Evolutionary conservation across 345 rosid species (phyloP), one percentile per base, ranked within the genome.

Genomic region (Linum tenue): DNA sequence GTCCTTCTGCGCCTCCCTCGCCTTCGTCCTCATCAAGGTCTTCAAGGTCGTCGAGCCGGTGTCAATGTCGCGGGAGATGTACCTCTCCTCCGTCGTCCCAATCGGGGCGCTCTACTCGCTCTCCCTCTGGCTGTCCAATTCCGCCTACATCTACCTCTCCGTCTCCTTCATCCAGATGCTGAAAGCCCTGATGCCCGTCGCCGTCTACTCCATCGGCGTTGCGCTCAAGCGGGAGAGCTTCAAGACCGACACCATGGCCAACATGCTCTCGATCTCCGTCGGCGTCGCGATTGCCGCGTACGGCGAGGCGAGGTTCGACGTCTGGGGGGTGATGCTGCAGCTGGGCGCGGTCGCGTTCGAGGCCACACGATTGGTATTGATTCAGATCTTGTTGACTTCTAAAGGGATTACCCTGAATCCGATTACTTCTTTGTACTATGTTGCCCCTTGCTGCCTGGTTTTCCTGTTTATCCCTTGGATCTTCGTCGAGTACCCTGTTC

Each of bases 81-180:
- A 82, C 70, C 59, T 92, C 75, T 83, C 90, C 60, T 92, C 98
- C 62, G 95, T 92, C 5, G 86, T 92, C 48, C 98, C 98, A 43
- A 92, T 92, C 80, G 97, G 98, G 5, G 97, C 97, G 0, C 71
- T 92, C 11, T 92, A 92, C 78, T 83, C 98, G 2, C 82, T 92
- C 72, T 81, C 87, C 62, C 92, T 92, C 48, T 92, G 98, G 98
- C 85, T 92, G 3, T 90, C 98, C 31, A 92, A 92, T 58, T 92
- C 98, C 39, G 97, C 98, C n/a, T 92, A 92, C 79, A 92, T 92
- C 31, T 92, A 89, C 76, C 85, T 92, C 70, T 92, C 98, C 37
- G 98, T 92, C 40, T 89, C 96, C 22, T 92, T 92, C 70, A 92
- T 92, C 69, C 98, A 92, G 86, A 92, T 92, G 98, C 84, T 92